Evolutionary conservation across 257 asterid genomes (phyloP).

Genomic region (Solanum phureja): DNA sequence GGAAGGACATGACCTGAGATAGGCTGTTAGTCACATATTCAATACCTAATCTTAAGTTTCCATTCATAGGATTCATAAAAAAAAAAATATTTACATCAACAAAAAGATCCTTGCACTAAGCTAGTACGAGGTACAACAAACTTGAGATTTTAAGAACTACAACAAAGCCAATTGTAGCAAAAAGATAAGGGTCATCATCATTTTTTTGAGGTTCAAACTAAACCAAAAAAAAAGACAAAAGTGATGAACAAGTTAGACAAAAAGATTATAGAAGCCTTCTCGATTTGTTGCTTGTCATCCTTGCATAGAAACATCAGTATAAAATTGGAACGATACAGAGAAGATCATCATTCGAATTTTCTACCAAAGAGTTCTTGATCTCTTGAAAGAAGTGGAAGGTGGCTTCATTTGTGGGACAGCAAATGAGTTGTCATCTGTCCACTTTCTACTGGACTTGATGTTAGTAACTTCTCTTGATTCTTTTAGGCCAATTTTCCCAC

Average conservation of each 20-base stretch:
- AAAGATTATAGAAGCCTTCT: background rate
- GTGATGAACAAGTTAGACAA: background rate
- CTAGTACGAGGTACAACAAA: background rate
- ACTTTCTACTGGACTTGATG: slow-evolving; percentile 21
- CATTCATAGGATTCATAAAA: background rate
- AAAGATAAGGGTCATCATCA: background rate
- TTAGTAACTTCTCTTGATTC: slow-evolving; percentile 15
- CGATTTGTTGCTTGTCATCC: background rate
- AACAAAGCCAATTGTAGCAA: background rate
- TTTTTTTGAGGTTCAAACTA: background rate
- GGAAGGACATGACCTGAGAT: background rate
- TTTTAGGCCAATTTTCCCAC: slow-evolving; percentile 17
- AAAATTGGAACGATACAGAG: background rate
- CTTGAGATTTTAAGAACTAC: background rate
- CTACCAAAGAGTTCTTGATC: slow-evolving; percentile 33
- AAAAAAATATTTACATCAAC: background rate
- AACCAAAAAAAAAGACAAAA: background rate
- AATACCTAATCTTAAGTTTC: background rate
- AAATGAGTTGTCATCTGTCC: slow-evolving; percentile 31
- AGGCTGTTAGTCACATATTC: background rate
- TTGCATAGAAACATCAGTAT: background rate
- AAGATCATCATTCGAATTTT: background rate
- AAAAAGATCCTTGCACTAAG: background rate
- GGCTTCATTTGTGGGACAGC: slow-evolving; percentile 52
- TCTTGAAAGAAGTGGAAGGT: slow-evolving; percentile 24